Conservation (phyloP, 2,329 filamentous ascomycete species). For the Dichotomopilus funicola region DNA sequence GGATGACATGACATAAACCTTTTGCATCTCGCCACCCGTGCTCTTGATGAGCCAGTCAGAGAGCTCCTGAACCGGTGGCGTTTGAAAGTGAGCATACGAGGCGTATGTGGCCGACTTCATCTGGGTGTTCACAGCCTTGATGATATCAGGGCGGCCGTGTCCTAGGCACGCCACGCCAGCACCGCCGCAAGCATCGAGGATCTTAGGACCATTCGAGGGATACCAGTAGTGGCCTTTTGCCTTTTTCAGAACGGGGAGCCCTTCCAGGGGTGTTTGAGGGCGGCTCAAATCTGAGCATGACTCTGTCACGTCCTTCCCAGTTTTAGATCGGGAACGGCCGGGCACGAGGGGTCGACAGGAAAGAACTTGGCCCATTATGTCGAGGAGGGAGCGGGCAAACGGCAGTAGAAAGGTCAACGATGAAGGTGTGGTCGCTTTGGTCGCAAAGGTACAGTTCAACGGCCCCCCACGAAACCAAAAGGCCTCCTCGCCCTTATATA, state of each 20-base stretch:
- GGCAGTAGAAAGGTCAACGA: too few species aligned
- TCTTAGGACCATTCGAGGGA: slow-evolving; percentile 39
- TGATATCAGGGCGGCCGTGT: slow-evolving; percentile 56
- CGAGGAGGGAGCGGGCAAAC: background rate
- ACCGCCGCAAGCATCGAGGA: slow-evolving; percentile 69
- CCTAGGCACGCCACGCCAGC: slow-evolving; percentile 68
- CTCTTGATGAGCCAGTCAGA: slow-evolving; percentile 34
- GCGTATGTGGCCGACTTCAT: slow-evolving; percentile 26
- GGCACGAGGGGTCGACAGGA: slow-evolving; percentile 1
- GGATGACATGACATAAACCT: slow-evolving; percentile 34
- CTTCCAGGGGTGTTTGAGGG: background rate
- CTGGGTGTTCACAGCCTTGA: slow-evolving; percentile 53
- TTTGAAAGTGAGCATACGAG: slow-evolving; percentile 45
- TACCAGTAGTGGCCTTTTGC: slow-evolving; percentile 24
- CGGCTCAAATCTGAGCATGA: slow-evolving; percentile 6
- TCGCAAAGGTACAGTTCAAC: too few species aligned
- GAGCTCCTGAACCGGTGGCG: slow-evolving; percentile 44
- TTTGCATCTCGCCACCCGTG: slow-evolving; percentile 32
- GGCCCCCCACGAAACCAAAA: too few species aligned
- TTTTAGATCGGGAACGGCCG: background rate
- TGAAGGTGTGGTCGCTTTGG: too few species aligned
- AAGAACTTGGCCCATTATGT: slow-evolving; percentile 14
- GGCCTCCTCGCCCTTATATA: too few species aligned
- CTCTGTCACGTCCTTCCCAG: slow-evolving; percentile 9
- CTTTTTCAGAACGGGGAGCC: slow-evolving; percentile 11